Conservation (phyloP, 2,329 filamentous ascomycete genomes). For the Talaromyces sp. region DNA sequence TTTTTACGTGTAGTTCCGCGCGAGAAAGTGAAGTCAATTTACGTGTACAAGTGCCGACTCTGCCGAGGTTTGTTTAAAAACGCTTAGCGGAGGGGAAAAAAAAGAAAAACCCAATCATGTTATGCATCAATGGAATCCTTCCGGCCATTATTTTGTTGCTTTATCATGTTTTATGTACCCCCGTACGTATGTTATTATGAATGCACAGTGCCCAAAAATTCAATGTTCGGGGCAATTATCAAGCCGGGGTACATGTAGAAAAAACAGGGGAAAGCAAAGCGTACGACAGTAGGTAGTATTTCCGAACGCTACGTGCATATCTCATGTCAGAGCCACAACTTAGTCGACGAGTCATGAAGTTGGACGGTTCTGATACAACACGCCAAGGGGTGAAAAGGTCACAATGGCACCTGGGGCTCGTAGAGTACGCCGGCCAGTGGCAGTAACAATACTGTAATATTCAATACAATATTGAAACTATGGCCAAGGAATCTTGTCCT, state of each 20-base stretch:
- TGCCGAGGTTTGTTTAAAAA: too few relatives aligned
- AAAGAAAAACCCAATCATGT: too few relatives aligned
- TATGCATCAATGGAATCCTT: too few relatives aligned
- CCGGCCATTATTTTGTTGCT: not conserved
- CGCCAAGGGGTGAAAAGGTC: not conserved
- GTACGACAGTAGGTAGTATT: not conserved
- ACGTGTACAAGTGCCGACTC: too few relatives aligned
- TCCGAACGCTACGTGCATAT: not conserved
- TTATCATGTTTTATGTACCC: not conserved
- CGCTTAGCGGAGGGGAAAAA: too few relatives aligned
- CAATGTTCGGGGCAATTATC: not conserved
- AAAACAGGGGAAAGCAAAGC: not conserved
- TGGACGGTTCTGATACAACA: not conserved
- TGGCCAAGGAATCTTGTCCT: not conserved
- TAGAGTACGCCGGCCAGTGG: not conserved
- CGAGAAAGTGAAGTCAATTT: too few relatives aligned
- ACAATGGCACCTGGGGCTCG: not conserved
- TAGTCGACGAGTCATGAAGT: not conserved
- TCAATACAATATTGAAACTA: too few relatives aligned
- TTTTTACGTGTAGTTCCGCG: not conserved
- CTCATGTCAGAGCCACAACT: not conserved
- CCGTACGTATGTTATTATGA: not conserved
- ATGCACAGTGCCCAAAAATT: not conserved
- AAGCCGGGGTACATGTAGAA: not conserved
- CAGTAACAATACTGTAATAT: too few relatives aligned